A percentile compares a stretch with the other conserved stretches of the same genome.
Conservation (phyloP, 805 yeast species). For the Ogataea glucozyma region DNA sequence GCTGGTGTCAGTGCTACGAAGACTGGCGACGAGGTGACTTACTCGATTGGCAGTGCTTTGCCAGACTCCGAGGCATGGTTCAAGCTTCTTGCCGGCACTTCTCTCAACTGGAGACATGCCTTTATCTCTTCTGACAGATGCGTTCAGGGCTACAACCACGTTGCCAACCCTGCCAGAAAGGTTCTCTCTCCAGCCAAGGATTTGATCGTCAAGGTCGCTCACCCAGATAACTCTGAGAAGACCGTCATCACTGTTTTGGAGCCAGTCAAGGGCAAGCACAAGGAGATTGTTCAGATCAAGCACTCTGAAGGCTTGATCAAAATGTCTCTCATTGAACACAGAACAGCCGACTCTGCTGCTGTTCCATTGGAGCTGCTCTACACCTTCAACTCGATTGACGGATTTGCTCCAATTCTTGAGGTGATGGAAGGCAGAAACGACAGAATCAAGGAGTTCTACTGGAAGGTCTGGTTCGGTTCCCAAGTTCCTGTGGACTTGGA, state of each 20-base stretch:
- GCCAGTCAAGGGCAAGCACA: slow-evolving; percentile 66
- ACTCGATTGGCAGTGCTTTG: slow-evolving; percentile 40
- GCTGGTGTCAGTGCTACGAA: slow-evolving; percentile 40
- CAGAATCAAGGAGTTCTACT: slow-evolving; percentile 93
- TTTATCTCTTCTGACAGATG: slow-evolving; percentile 74
- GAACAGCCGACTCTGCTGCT: slow-evolving; percentile 77
- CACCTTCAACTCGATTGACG: slow-evolving; percentile 78
- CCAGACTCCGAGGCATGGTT: slow-evolving; percentile 63
- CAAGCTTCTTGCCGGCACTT: slow-evolving; percentile 73
- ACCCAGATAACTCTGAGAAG: slow-evolving; percentile 52
- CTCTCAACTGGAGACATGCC: slow-evolving; percentile 88
- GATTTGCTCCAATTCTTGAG: slow-evolving; percentile 95
- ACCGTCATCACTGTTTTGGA: slow-evolving; percentile 68
- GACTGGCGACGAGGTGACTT: slow-evolving; percentile 35
- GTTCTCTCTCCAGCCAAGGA: slow-evolving; percentile 73
- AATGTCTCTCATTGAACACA: slow-evolving; percentile 78
- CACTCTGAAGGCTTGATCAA: slow-evolving; percentile 56
- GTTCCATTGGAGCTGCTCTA: slow-evolving; percentile 77
- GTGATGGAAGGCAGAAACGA: slow-evolving; percentile 87
- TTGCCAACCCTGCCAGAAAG: slow-evolving; percentile 74
- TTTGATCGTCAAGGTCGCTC: slow-evolving; percentile 59
- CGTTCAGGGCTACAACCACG: slow-evolving; percentile 83
- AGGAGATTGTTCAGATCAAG: slow-evolving; percentile 65
- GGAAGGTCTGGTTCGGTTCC: slow-evolving; percentile 93
- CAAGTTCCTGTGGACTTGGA: slow-evolving; percentile 60